Conservation (phyloP, 148 eudicot genomes). For the Simmondsia chinensis region DNA sequence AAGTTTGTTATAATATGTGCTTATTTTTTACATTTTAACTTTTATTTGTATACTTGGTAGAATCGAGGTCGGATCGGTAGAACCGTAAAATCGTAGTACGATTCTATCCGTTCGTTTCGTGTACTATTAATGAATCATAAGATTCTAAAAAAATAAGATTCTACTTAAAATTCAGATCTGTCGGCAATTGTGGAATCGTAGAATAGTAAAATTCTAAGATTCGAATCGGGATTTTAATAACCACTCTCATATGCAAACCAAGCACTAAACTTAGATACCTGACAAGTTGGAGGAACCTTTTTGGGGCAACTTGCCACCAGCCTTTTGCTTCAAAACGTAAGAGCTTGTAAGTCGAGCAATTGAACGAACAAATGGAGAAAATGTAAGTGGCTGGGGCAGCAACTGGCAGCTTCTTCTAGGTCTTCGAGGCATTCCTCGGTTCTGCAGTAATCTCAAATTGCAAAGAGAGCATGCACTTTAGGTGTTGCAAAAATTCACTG, state of each 20-base stretch:
- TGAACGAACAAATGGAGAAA: conserved; percentile 68
- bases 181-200: too few relatives aligned
- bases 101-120: too few relatives aligned
- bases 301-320: conserved; percentile 9
- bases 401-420: conserved; percentile 26
- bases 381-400: conserved; percentile 29
- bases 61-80: too few relatives aligned
- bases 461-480: too few relatives aligned
- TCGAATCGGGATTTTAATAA: background rate
- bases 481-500: too few relatives aligned
- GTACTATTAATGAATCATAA: too few relatives aligned
- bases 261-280: conserved; percentile 19
- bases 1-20: too few relatives aligned
- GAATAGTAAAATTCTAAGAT: background rate
- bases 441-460: background rate
- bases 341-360: conserved; percentile 26
- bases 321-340: conserved; percentile 20
- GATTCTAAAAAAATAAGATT: too few relatives aligned
- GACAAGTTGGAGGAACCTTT: conserved; percentile 12
- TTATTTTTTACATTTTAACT: too few relatives aligned
- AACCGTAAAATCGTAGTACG: too few relatives aligned
- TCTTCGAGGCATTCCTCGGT: conserved; percentile 52
- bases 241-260: background rate
- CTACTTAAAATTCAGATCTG: background rate
- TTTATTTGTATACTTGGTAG: too few relatives aligned